A percentile compares a stretch with the other conserved stretches of the same genome.
These are phyloP conservation scores for Daldinia bambusicola DNA, from an alignment of 495 filamentous ascomycete genomes.

Conservation along the genomic window DNA sequence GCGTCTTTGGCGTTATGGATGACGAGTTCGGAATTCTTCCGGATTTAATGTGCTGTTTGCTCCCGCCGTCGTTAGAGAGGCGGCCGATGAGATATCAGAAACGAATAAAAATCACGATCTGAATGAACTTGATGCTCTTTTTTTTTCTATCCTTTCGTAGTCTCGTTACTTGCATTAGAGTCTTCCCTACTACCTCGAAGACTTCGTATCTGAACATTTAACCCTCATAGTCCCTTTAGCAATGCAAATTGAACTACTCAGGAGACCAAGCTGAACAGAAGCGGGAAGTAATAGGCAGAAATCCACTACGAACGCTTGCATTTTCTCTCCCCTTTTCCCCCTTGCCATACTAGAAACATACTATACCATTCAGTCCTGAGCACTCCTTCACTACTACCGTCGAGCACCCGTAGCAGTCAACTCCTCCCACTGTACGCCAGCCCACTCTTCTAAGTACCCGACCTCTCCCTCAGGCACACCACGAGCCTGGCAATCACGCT, in stretches of 20 bases:
- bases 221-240: background rate
- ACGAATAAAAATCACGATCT: conserved; percentile 38
- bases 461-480: conserved; percentile 58
- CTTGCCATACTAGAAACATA: background rate
- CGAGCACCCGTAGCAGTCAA: conserved; percentile 41
- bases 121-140: conserved; percentile 16
- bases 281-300: background rate
- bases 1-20: conserved; percentile 40
- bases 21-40: conserved; percentile 22
- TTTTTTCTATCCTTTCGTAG: background rate
- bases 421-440: conserved; percentile 97
- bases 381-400: conserved; percentile 11
- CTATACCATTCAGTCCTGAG: background rate
- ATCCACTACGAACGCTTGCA: background rate
- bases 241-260: background rate
- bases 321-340: background rate
- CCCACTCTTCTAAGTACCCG: conserved; percentile 93
- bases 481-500: conserved; percentile 70
- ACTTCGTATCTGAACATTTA: background rate
- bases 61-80: conserved; percentile 21
- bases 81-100: conserved; percentile 24
- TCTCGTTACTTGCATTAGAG: background rate
- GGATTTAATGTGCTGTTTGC: conserved; percentile 16
- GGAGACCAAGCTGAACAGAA: background rate
- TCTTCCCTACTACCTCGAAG: background rate